These are phyloP conservation scores for Metarhizium robertsii DNA, from an alignment of 2,329 filamentous ascomycete species.

Conservation along the genomic window DNA sequence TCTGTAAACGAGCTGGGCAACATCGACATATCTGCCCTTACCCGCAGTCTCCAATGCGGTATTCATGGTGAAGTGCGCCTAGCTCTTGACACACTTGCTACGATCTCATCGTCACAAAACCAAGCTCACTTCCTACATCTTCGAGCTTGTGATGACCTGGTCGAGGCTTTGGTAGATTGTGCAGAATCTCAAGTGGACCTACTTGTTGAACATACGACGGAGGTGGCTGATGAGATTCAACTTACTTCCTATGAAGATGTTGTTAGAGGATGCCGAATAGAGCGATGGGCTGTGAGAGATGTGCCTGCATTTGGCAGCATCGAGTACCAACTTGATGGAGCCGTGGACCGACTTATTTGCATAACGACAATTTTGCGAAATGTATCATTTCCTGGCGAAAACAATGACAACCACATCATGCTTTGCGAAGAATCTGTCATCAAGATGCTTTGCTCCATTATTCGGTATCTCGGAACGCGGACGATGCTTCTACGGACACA, in stretches of 20 bases:
- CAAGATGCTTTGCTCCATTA: constrained; percentile 73
- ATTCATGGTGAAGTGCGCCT: constrained; percentile 84
- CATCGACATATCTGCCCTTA: constrained; percentile 84
- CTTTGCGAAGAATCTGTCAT: constrained; percentile 71
- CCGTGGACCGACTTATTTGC: constrained; percentile 79
- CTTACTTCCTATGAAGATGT: constrained; percentile 83
- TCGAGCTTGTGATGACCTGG: constrained; percentile 72
- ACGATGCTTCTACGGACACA: constrained; percentile 77
- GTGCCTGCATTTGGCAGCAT: constrained; percentile 63
- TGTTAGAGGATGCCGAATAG: constrained; percentile 64
- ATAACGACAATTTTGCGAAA: constrained; percentile 91
- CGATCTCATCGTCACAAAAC: constrained; percentile 52
- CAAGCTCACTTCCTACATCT: constrained; percentile 59
- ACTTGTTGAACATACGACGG: constrained; percentile 73
- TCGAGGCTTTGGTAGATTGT: constrained; percentile 82
- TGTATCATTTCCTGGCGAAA: constrained; percentile 65
- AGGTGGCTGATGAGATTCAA: constrained; percentile 79
- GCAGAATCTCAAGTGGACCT: constrained; percentile 81
- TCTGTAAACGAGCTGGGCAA: constrained; percentile 68
- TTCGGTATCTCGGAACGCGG: constrained; percentile 80
- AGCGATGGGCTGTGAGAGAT: constrained; percentile 64
- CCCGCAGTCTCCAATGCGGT: constrained; percentile 80
- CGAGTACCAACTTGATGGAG: constrained; percentile 75
- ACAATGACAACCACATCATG: constrained; percentile 56
- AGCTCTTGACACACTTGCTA: constrained; percentile 74